Evolutionary conservation across 495 filamentous ascomycete genomes (phyloP), one percentile per base, ranked within the genome.

Genomic region (Eremomyces bilateralis): DNA sequence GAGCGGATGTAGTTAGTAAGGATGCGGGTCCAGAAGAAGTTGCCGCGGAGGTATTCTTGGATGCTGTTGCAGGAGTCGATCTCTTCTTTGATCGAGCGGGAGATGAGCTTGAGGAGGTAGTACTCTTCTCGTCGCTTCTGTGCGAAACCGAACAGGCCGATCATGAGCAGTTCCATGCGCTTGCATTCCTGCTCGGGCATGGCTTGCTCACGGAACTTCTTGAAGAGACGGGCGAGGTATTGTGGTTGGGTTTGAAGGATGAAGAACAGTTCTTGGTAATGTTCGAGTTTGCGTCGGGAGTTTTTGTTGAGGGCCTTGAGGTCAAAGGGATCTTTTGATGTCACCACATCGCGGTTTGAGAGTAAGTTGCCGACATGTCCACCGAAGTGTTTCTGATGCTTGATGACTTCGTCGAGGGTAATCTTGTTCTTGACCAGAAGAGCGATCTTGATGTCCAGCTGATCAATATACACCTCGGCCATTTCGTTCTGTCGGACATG

Each of bases 401-500:
- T 85, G 30, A 95, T 77, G 29, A 99, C 84, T 62, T 99, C 88
- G 50, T 99, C 88, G 1, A 95, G 64, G 0, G 90, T 95, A 49
- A 99, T 99, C 57, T 95, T 99, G 58, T 95, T 95, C 62, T 95
- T 94, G 41, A 95, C 90, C 12, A 99, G 66, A 3, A 99, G 68
- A 10, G 85, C 88, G 48, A 99, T 99, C 58, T 99, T 99, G 62
- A 94, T 92, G 48, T 95, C 90, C 28, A 99, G 64, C 46, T 95
- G 85, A 45, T 90, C 83, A 46, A 99, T 91, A 46, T 95, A 95
- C 47, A 92, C 80, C 56, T 99, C 90, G 15, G 88, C 76, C 60
- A 91, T 67, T 52, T 99, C 88, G 43, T 95, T 95, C 43, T 93
- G 85, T 11, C 88, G 74, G 6, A 95, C 85, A 51, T 93, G 83